Conservation (phyloP, 192 early-diverging fungal species). For the Linnemannia zychae region DNA sequence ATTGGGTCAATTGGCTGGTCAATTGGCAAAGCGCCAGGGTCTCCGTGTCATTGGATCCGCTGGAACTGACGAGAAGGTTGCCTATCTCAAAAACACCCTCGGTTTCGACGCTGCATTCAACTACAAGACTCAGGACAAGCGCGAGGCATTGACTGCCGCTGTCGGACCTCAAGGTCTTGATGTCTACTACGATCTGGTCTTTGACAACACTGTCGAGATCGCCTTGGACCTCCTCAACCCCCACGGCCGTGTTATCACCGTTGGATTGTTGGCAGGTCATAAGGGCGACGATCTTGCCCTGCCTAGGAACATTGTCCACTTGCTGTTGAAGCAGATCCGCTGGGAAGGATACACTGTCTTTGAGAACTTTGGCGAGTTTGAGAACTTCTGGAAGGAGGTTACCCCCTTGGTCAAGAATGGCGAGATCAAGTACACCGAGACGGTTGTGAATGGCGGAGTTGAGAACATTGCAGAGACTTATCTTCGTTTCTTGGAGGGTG, state of each 20-base stretch:
- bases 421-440: slow-evolving; percentile 37
- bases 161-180: slow-evolving; percentile 66
- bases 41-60: slow-evolving; percentile 88
- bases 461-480: slow-evolving; percentile 26
- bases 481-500: slow-evolving; percentile 21
- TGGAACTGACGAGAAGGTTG: slow-evolving; percentile 89
- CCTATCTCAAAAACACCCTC: slow-evolving; percentile 72
- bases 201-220: slow-evolving; percentile 51
- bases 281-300: slow-evolving; percentile 14
- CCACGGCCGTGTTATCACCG: slow-evolving; percentile 18
- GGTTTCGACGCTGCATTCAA: slow-evolving; percentile 92
- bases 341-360: slow-evolving; percentile 37
- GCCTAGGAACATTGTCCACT: slow-evolving; percentile 33
- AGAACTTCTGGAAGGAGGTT: slow-evolving; percentile 32
- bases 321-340: slow-evolving; percentile 42
- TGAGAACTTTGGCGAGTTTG: slow-evolving; percentile 24
- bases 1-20: slow-evolving; percentile 81
- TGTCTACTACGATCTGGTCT: slow-evolving; percentile 92
- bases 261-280: slow-evolving; percentile 27
- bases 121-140: slow-evolving; percentile 80
- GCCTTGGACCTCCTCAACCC: slow-evolving; percentile 40
- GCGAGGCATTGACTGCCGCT: slow-evolving; percentile 24
- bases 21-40: slow-evolving; percentile 84
- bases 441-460: slow-evolving; percentile 10
- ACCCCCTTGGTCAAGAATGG: slow-evolving; percentile 33